Evolutionary conservation across 2,329 filamentous ascomycete genomes (phyloP), one percentile per base, ranked within the genome.

Genomic region (Fusarium paranaense): DNA sequence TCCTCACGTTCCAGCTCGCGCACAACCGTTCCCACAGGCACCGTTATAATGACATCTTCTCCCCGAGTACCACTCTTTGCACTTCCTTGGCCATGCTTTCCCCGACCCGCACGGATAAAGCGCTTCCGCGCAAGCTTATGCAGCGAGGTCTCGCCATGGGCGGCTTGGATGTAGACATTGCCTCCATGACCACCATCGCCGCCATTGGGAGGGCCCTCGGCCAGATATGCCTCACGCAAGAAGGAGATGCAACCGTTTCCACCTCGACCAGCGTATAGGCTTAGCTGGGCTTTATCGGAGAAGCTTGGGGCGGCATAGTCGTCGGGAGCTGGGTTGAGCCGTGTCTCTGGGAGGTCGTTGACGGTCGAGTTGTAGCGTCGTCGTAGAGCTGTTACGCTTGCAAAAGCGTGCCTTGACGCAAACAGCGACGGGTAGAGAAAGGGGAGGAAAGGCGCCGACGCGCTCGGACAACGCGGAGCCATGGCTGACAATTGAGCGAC

Each of bases 211-310:
- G 97, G 97, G 0, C 97, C 97, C 73, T 97, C 92, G 52, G 92
- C 90, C 33, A 98, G 88, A 82, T 94, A 98, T 72, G 96, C 96
- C 79, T 99, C 97, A 22, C 96, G 92, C 50, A 97, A 85, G 81
- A 98, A 99, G 0, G 97, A 97, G 60, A 98, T 94, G 80, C 97
- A 99, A 72, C 97, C 97, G 80, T 97, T 92, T 10, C 97, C 97
- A 30, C 97, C 97, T 3, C 87, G 85, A 10, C 97, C 97, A 20
- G 95, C 93, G 76, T 93, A 89, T 4, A 98, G 83, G 0, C 90
- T 93, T 32, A 98, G 83, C 9, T 90, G 90, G 64, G 95, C 95
- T 81, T 94, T 93, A 84, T 99, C 97, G 65, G 94, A 92, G 80
- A 99, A 99, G 52, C 92, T 93, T 5, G 94, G 91, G 35, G 92